phyloP scores from a whole-genome alignment of 164 flowering plant species.

The Stephania yunnanensis region DNA sequence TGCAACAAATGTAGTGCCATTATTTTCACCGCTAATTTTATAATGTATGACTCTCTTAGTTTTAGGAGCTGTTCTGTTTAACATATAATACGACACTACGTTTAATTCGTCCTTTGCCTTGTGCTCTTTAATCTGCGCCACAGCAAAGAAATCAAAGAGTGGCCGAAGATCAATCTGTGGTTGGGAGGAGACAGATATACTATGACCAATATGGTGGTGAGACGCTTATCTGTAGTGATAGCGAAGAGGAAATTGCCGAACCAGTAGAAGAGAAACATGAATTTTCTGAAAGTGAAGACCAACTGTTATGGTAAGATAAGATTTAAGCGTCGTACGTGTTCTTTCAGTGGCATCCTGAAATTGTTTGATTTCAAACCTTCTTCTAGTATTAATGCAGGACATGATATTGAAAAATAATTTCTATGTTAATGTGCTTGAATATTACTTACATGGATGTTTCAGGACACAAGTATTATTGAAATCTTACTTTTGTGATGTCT shows the following conservation, averaged over 20 bases:
- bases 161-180: conserved; percentile 96
- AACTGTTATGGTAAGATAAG: conserved; percentile 61
- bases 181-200: conserved; percentile 90
- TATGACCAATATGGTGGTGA: conserved; percentile 90
- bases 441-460: not conserved
- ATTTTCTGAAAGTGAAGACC: conserved; percentile 83
- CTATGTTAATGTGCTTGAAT: not conserved
- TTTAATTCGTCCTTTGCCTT: conserved; percentile 10
- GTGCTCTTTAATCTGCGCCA: conserved; percentile 26
- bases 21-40: not conserved
- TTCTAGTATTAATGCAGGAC: not conserved
- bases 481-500: not conserved
- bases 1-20: not conserved
- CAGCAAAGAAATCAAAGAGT: conserved; percentile 92
- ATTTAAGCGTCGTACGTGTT: not conserved
- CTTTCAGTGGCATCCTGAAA: not conserved
- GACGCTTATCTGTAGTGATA: conserved; percentile 91
- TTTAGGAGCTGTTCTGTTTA: not conserved
- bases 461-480: not conserved
- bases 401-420: not conserved
- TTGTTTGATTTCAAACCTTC: not conserved
- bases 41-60: not conserved
- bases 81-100: not conserved
- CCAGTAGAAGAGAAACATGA: conserved; percentile 75
- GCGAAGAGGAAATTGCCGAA: conserved; percentile 81